Evolutionary conservation across 495 filamentous ascomycete genomes (phyloP).

Genomic region (Letharia lupina): DNA sequence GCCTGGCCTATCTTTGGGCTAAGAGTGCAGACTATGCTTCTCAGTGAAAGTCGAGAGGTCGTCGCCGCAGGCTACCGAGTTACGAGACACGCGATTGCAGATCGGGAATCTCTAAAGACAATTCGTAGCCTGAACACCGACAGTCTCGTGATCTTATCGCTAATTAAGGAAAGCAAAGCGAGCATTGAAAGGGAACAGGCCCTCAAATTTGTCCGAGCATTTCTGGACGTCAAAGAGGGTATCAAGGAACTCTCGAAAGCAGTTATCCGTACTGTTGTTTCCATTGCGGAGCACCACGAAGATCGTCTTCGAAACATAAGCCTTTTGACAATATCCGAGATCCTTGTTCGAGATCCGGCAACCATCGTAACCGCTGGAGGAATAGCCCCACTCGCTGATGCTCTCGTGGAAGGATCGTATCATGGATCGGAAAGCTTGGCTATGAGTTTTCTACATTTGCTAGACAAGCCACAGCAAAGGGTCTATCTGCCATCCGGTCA

Average conservation of each 20-base stretch:
- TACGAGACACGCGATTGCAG: slow-evolving; percentile 88
- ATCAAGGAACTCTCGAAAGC: slow-evolving; percentile 79
- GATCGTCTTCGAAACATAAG: slow-evolving; percentile 84
- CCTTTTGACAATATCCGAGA: slow-evolving; percentile 84
- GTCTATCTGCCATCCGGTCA: slow-evolving; percentile 73
- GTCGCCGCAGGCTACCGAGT: slow-evolving; percentile 91
- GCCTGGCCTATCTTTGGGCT: slow-evolving; percentile 91
- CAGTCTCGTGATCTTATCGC: slow-evolving; percentile 79
- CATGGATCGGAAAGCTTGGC: slow-evolving; percentile 81
- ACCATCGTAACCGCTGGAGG: slow-evolving; percentile 74
- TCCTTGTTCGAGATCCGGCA: slow-evolving; percentile 74
- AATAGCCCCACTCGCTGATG: slow-evolving; percentile 71
- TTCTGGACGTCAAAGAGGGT: slow-evolving; percentile 91
- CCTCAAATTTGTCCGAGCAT: slow-evolving; percentile 90
- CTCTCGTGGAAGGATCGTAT: slow-evolving; percentile 82
- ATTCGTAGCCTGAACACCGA: slow-evolving; percentile 86
- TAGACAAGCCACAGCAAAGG: slow-evolving; percentile 75
- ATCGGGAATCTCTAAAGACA: slow-evolving; percentile 76
- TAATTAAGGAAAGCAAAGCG: slow-evolving; percentile 90
- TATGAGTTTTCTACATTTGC: slow-evolving; percentile 73
- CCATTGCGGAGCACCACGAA: slow-evolving; percentile 80
- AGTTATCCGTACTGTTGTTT: slow-evolving; percentile 77
- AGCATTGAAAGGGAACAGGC: slow-evolving; percentile 96
- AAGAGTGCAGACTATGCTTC: slow-evolving; percentile 86
- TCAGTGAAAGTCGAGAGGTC: slow-evolving; percentile 91